Percentiles rank a stretch among this genome's conserved stretches.
These are phyloP conservation scores for Fraxinus baroniana DNA, from an alignment of 305 asterid species.

Conservation along the genomic window DNA sequence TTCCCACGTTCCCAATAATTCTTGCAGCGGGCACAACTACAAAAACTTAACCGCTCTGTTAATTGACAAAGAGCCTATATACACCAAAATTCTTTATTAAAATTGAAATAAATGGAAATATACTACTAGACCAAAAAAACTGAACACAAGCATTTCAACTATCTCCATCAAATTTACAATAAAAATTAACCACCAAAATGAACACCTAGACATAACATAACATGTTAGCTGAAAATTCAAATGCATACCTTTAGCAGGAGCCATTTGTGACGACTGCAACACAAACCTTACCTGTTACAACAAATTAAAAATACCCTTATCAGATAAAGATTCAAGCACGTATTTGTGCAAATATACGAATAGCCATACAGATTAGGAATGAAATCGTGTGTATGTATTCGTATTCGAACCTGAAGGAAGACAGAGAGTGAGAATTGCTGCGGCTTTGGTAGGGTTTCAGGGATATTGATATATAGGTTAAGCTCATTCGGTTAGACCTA, in stretches of 20 bases:
- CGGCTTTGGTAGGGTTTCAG: not conserved
- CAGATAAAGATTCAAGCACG: not conserved
- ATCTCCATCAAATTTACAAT: not conserved
- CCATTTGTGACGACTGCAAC: conserved; percentile 16
- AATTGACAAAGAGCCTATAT: not conserved
- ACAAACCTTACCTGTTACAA: not conserved
- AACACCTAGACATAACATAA: not conserved
- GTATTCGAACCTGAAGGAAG: not conserved
- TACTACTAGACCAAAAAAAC: not conserved
- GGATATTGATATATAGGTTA: not conserved
- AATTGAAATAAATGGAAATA: not conserved
- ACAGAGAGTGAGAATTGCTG: not conserved
- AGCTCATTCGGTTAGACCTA: not conserved
- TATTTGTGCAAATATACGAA: not conserved
- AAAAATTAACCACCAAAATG: not conserved
- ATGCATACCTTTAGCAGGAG: conserved; percentile 35
- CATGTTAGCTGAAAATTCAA: not conserved
- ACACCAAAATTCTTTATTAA: not conserved
- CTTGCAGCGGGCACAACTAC: not conserved
- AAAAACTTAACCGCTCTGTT: not conserved
- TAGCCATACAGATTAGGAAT: not conserved
- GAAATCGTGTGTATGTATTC: not conserved
- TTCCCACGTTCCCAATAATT: not conserved
- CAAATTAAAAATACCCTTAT: not conserved
- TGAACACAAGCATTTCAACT: not conserved